Evolutionary conservation across 371 early-diverging fungal genomes (phyloP), one percentile per base, ranked within the genome.

Genomic region (Blakeslea trispora): DNA sequence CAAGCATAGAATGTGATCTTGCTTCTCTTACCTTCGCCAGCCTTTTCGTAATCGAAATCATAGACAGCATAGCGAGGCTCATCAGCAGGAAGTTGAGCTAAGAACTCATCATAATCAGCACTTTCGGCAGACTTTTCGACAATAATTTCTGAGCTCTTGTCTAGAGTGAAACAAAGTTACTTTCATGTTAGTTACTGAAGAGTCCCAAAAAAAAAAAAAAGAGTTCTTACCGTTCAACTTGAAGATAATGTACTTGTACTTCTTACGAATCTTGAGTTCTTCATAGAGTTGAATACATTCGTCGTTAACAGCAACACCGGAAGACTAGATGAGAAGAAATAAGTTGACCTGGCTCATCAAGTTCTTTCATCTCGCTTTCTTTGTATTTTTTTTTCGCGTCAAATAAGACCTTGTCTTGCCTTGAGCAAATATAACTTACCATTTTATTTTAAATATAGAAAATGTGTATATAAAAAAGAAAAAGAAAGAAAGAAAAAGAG

Each of bases 61-160:
- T 83, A 94, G 32, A 94, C 87, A 55, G 88, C 92, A 68, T 85
- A 95, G 53, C 93, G 87, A 65, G 93, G 88, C 44, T 87, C 88
- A 50, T 74, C 55, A 22, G 64, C 69, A 37, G 94, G 93, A 34
- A 94, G 81, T 3, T 55, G 39, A 1, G 19, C 52, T 23, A 92
- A 50, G 63, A 95, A 94, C 6, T 77, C 80, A 19, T 87, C 82
- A 64, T 91, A 94, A 19, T 67, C 66, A 32, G 63, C 76, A 23
- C 47, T 50, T 49, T 69, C 76, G 24, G 75, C 73, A 45, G 76
- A 60, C 63, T 83, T 82, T n/a, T 91, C 91, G 44, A 91, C 81
- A 15, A 89, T 74, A 49, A 93, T 86, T 57, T 85, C 71, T 55
- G 59, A 71, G 43, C 60, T 57, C 57, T 87, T 74, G 46, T 81